These are phyloP conservation scores for Xylaria sp. DNA, from an alignment of 2,329 filamentous ascomycete species.

Conservation along the genomic window DNA sequence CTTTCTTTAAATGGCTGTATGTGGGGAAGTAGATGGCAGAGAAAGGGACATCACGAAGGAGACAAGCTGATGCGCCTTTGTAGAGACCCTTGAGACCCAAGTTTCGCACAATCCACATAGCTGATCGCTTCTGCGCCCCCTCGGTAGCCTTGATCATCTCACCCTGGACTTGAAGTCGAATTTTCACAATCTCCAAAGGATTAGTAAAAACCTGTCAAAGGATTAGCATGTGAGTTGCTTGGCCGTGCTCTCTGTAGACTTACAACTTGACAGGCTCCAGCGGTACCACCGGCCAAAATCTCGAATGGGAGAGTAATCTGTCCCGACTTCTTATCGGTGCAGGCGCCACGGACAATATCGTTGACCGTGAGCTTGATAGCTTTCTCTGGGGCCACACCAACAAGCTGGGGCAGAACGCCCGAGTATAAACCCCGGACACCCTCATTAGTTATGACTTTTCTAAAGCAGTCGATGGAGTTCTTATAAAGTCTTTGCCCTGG, in stretches of 20 bases:
- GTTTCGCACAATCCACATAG: conserved; percentile 97
- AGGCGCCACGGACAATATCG: conserved; percentile 80
- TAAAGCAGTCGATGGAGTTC: conserved; percentile 94
- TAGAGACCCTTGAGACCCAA: conserved; percentile 93
- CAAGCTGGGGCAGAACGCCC: conserved; percentile 90
- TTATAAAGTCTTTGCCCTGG: conserved; percentile 92
- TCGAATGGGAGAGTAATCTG: conserved; percentile 75
- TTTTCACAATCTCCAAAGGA: conserved; percentile 98
- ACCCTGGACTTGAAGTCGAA: conserved; percentile 95
- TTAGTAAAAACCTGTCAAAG: conserved; percentile 81
- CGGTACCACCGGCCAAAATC: conserved; percentile 84
- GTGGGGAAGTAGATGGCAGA: conserved; percentile 99
- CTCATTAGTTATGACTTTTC: conserved; percentile 92
- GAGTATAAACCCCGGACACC: conserved; percentile 90
- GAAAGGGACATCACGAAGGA: conserved; percentile 96
- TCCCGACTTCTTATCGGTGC: conserved; percentile 75
- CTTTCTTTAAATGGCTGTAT: conserved; percentile 92
- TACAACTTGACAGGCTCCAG: conserved; percentile 95
- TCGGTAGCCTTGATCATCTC: conserved; percentile 90
- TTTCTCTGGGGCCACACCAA: conserved; percentile 98
- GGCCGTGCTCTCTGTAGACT: conserved; percentile 48
- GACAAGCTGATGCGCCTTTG: conserved; percentile 93
- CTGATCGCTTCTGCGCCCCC: conserved; percentile 83
- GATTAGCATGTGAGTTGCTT: conserved; percentile 21
- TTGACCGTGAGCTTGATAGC: conserved; percentile 99